Percentiles rank a stretch among this genome's conserved stretches.
Evolutionary conservation across 2,329 filamentous ascomycete genomes (phyloP).

Genomic region (Sporothrix mexicana): DNA sequence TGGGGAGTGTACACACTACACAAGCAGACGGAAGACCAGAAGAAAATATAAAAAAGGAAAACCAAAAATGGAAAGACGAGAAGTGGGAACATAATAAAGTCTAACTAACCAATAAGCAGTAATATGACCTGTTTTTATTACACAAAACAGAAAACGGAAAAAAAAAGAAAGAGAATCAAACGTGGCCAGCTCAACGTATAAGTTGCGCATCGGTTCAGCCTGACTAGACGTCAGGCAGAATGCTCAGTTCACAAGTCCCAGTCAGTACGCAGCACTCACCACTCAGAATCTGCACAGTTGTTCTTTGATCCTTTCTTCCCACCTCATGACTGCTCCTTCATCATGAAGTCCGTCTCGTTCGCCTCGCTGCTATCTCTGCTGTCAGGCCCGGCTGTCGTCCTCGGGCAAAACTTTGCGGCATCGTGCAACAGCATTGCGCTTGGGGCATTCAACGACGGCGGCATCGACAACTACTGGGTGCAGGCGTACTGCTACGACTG

Average conservation of each 20-base stretch:
- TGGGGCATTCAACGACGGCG: conserved; percentile 1
- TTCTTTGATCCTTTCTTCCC: not conserved
- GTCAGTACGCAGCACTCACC: not conserved
- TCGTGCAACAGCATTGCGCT: conserved; percentile 11
- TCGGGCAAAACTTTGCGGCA: conserved; percentile 4
- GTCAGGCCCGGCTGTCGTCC: not conserved
- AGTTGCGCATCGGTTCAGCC: conserved; percentile 8
- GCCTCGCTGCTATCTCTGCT: not conserved
- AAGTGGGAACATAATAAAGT: not conserved
- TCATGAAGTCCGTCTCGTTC: not conserved
- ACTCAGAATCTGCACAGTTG: not conserved
- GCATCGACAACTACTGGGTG: conserved; percentile 18
- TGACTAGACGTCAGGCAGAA: conserved; percentile 2
- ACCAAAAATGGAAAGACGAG: conserved; percentile 4
- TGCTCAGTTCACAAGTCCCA: not conserved
- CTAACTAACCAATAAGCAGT: not conserved
- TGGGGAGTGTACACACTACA: not conserved
- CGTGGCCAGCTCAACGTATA: conserved; percentile 1
- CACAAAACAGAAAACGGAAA: not conserved
- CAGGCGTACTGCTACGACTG: conserved; percentile 15
- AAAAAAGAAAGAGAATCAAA: not conserved
- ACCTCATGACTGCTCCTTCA: not conserved
- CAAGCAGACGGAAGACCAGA: not conserved
- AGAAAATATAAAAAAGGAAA: not conserved
- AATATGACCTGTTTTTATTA: not conserved